Evolutionary conservation across 2,329 filamentous ascomycete species (phyloP).

Genomic region (Beauveria rudraprayagi): DNA sequence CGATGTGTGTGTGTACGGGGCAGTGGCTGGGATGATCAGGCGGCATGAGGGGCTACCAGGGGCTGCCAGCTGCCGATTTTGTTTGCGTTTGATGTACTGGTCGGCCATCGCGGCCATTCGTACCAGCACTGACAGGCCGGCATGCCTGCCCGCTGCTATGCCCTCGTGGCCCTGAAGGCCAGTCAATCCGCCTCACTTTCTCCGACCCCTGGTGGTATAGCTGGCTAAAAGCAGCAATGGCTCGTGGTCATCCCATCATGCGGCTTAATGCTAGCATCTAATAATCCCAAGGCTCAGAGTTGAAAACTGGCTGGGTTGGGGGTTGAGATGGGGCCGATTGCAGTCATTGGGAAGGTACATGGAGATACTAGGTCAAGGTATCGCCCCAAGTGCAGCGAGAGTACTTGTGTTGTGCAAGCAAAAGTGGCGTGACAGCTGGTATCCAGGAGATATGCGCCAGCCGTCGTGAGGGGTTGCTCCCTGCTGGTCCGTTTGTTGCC

Average conservation of each 20-base stretch:
- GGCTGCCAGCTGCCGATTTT: not conserved
- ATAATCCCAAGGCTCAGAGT: not conserved
- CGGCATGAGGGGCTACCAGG: not conserved
- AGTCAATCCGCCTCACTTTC: not conserved
- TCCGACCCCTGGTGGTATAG: not conserved
- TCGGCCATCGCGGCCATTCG: not conserved
- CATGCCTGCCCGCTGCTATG: not conserved
- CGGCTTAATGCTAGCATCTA: not conserved
- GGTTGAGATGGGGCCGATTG: not conserved
- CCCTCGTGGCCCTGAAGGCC: not conserved
- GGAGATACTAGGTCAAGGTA: not conserved
- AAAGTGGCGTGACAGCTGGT: constrained; percentile 9
- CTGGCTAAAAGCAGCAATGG: not conserved
- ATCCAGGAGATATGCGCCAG: not conserved
- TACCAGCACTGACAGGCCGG: not conserved
- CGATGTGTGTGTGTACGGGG: not conserved
- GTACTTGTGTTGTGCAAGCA: not conserved
- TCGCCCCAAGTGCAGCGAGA: not conserved
- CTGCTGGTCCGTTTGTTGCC: not conserved
- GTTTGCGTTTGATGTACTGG: not conserved
- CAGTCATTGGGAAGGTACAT: not conserved
- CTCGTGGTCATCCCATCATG: constrained; percentile 1
- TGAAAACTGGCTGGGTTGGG: not conserved
- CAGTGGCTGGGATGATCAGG: not conserved
- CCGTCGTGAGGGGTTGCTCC: constrained; percentile 1